phyloP scores from a whole-genome alignment of 768 basidiomycete genomes.

The Podaxis pistillaris region DNA sequence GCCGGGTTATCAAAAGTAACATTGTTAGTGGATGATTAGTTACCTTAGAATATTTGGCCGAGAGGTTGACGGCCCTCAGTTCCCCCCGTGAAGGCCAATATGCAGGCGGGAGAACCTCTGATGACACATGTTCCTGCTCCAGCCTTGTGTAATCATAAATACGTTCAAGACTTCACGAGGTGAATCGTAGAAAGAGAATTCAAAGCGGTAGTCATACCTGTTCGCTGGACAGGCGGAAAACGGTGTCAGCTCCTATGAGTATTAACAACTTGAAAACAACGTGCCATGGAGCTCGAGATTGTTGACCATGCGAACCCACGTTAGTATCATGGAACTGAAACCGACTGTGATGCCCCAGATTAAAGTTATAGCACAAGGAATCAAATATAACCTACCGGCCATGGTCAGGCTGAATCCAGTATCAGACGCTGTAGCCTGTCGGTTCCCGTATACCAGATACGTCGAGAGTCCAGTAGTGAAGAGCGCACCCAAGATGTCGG shows the following conservation, averaged over 20 bases:
- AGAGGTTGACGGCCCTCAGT: constrained; percentile 51
- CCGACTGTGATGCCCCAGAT: constrained; percentile 30
- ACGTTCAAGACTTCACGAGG: constrained; percentile 51
- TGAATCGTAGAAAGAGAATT: background rate
- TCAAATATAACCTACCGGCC: constrained; percentile 29
- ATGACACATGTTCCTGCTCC: constrained; percentile 51
- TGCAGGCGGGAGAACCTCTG: constrained; percentile 51
- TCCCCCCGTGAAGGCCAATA: constrained; percentile 65
- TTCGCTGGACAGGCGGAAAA: constrained; percentile 16
- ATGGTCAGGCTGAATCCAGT: constrained; percentile 57
- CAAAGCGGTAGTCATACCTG: constrained; percentile 20
- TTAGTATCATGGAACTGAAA: constrained; percentile 56
- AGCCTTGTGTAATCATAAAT: constrained; percentile 64
- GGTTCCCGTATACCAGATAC: constrained; percentile 47
- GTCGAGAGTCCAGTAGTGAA: constrained; percentile 56
- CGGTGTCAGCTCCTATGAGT: background rate
- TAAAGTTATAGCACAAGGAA: background rate
- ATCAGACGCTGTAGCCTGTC: constrained; percentile 36
- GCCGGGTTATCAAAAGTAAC: background rate
- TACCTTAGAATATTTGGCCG: constrained; percentile 50
- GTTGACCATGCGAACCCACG: constrained; percentile 42
- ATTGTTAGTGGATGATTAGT: background rate
- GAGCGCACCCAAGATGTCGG: constrained; percentile 54
- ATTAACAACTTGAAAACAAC: constrained; percentile 18
- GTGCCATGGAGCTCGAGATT: constrained; percentile 41